These are phyloP conservation scores for Artemisia argyi DNA, from an alignment of 129 eudicot species.

Conservation along the genomic window DNA sequence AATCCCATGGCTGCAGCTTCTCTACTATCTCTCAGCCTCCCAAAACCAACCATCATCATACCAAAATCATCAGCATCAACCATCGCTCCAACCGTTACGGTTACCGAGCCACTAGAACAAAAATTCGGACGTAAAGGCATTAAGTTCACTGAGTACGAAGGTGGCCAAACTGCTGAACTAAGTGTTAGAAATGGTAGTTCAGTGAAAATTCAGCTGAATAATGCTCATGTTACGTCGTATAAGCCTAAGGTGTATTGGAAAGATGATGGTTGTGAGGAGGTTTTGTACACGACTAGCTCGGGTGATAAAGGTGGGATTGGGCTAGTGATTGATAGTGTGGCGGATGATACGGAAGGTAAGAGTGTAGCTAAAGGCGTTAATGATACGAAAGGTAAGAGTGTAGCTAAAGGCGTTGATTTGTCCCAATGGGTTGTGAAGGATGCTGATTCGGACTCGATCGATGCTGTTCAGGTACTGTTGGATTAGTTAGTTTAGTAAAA, in stretches of 20 bases:
- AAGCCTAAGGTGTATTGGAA: constrained; percentile 94
- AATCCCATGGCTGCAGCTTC: constrained; percentile 63
- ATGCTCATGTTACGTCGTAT: constrained; percentile 83
- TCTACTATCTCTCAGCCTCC: constrained; percentile 65
- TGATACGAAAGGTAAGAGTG: constrained; percentile 27
- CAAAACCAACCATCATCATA: constrained; percentile 47
- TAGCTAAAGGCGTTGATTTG: constrained; percentile 33
- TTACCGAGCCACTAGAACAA: constrained; percentile 60
- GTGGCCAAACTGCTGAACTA: constrained; percentile 57
- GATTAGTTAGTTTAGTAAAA: not conserved
- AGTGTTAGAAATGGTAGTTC: constrained; percentile 90
- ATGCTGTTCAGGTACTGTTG: constrained; percentile 81
- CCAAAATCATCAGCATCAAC: constrained; percentile 46
- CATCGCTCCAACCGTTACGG: constrained; percentile 36
- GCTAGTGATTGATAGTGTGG: constrained; percentile 52
- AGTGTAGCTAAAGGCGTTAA: constrained; percentile 25
- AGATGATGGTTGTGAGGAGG: constrained; percentile 84
- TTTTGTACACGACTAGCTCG: constrained; percentile 47
- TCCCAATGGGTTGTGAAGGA: constrained; percentile 72
- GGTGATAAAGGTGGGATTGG: constrained; percentile 75
- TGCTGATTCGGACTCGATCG: constrained; percentile 86
- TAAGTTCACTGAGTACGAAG: constrained; percentile 53
- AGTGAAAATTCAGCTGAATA: constrained; percentile 61
- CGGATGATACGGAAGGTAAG: constrained; percentile 26
- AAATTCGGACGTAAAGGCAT: constrained; percentile 88